Evolutionary conservation across 371 early-diverging fungal species (phyloP), one percentile per base, ranked within the genome.

Genomic region (Aphelidium insulamus): DNA sequence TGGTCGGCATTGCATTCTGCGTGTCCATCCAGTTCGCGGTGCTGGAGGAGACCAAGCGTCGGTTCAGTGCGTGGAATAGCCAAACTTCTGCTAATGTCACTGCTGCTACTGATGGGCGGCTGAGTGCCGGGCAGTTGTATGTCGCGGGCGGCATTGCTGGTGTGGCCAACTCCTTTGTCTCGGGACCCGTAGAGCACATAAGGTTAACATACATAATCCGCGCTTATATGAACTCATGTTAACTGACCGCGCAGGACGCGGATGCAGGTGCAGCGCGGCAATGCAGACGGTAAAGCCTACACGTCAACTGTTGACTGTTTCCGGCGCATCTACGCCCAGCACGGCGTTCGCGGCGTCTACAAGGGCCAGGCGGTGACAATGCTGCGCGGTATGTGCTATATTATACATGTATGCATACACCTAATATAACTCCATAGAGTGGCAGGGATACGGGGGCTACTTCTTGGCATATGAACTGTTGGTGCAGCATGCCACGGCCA

Each of bases 121-220:
- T 77, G 8, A 59, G 62, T 26, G 62, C 44, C 31, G 39, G 50
- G 21, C 63, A 79, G 38, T 61, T 72, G 32, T 66, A 66, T 21
- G 26, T 63, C 17, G 73, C 84, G 19, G 85, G 85, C 36, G 64
- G 71, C 11, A 49, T 80, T 43, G 72, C 82, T n/a, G 85, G 85
- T 38, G 54, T 64, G 10, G 77, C 73, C 34, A 83, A 78, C 65
- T 56, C 83, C 1, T 76, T 81, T 39, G 55, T 80, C 40, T 77
- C 73, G 41, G 75, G 78, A 36, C 86, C 84, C 8, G 69, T 84
- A 23, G 85, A 85, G 39, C 48, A 24, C 47, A 83, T 29, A 85
- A 85, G 47, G 76, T 85, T 43, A 72, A 70, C 40, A 50, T 85
- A 28, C 85, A 85, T 38, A 39, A 43, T n/a, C 45, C 55, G 7